Evolutionary conservation across 1,284 basidiomycete species (phyloP).

Genomic region (Ganoderma resinaceum): DNA sequence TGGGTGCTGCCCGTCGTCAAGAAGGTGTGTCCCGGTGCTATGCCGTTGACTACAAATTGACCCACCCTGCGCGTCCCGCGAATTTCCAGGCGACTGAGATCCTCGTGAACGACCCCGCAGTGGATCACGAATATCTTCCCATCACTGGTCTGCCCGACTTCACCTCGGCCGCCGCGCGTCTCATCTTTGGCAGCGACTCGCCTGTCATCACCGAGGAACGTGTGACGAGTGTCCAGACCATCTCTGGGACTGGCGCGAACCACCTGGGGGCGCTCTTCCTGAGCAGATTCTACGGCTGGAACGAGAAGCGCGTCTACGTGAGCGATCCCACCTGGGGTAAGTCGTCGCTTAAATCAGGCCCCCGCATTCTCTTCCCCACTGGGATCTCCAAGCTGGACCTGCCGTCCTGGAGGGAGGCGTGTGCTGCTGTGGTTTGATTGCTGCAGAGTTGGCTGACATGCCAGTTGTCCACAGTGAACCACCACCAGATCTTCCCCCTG

Average conservation of each 20-base stretch:
- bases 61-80: slow-evolving; percentile 12
- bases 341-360: slow-evolving; percentile 36
- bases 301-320: slow-evolving; percentile 75
- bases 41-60: not conserved
- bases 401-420: slow-evolving; percentile 6
- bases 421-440: slow-evolving; percentile 18
- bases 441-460: slow-evolving; percentile 11
- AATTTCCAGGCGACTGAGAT: slow-evolving; percentile 73
- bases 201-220: slow-evolving; percentile 76
- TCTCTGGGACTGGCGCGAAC: slow-evolving; percentile 96
- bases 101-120: slow-evolving; percentile 71
- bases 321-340: slow-evolving; percentile 95
- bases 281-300: slow-evolving; percentile 81
- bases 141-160: slow-evolving; percentile 90
- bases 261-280: slow-evolving; percentile 93
- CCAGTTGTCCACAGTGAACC: slow-evolving; percentile 69
- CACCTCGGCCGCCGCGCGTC: slow-evolving; percentile 78
- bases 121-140: slow-evolving; percentile 95
- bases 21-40: slow-evolving; percentile 60
- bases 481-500: slow-evolving; percentile 88
- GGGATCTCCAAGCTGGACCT: not conserved
- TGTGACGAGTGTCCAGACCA: slow-evolving; percentile 85
- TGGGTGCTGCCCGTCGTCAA: slow-evolving; percentile 94
- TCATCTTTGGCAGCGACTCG: slow-evolving; percentile 83
- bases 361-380: slow-evolving; percentile 1